Base-by-base conservation (phyloP, 805 yeast genomes). In the Wickerhamomyces hampshirensis region DNA sequence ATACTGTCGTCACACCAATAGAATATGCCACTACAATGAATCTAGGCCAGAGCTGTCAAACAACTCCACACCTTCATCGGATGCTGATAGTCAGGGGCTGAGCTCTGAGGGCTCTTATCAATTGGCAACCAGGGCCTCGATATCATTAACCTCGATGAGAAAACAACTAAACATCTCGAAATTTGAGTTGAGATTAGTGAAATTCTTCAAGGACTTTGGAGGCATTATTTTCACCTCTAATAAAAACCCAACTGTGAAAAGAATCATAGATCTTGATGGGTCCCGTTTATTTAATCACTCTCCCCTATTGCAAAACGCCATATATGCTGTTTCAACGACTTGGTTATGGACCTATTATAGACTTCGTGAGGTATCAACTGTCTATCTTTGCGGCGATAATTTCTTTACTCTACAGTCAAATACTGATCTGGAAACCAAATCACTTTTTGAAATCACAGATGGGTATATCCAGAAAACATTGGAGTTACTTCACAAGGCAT, bases 11-110 rank as follows among this genome's bases (percentile, higher is more conserved):
- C 80, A 88, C 43, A 75, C 86, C 73, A 78, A 80, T 13, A 65
- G 86, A 23, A 78, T 73, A 18, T 89, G 97, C 61, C 72, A 83
- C 4, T 87, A 84, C 38, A n/a, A n/a, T n/a, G n/a, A n/a, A n/a
- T n/a, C n/a, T n/a, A n/a, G n/a, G n/a, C n/a, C n/a, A 23, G n/a
- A 42, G 33, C 17, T 27, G 34, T 12, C 14, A 37, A n/a, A 34
- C 30, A 14, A 5, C 9, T n/a, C n/a, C n/a, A n/a, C n/a, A n/a
- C n/a, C n/a, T n/a, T n/a, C n/a, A n/a, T n/a, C n/a, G n/a, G n/a
- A n/a, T n/a, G n/a, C n/a, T n/a, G n/a, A n/a, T n/a, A n/a, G n/a
- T n/a, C n/a, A n/a, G n/a, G n/a, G n/a, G n/a, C n/a, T n/a, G n/a
- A n/a, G n/a, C n/a, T n/a, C n/a, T n/a, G n/a, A n/a, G n/a, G n/a